A percentile compares a stretch with the other conserved stretches of the same genome.
Conservation (phyloP, 1,284 basidiomycete species). For the Ustilago curta region DNA sequence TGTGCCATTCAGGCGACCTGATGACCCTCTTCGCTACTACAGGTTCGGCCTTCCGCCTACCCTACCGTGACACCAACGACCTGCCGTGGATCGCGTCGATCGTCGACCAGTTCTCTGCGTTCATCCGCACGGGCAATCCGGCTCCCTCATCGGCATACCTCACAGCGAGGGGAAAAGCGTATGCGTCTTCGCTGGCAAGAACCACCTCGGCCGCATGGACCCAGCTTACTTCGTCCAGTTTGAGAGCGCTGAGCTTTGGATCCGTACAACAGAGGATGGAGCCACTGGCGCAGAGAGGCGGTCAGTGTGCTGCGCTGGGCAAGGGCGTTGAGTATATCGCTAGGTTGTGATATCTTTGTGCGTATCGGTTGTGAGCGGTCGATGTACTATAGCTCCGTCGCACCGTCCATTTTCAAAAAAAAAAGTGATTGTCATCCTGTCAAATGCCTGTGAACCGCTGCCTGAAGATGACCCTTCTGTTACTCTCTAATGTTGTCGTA, state of each 20-base stretch:
- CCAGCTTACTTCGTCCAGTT: slow-evolving; percentile 10
- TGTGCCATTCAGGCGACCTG: slow-evolving; percentile 52
- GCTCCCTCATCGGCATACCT: slow-evolving; percentile 25
- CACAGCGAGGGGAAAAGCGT: slow-evolving; percentile 28
- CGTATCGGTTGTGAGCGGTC: no score
- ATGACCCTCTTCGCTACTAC: slow-evolving; percentile 42
- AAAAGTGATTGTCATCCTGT: neutral
- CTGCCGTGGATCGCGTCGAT: slow-evolving; percentile 36
- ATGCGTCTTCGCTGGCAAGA: slow-evolving; percentile 26
- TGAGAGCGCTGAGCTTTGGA: slow-evolving; percentile 36
- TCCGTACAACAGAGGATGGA: slow-evolving; percentile 39
- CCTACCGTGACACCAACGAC: slow-evolving; percentile 38
- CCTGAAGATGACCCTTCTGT: no score
- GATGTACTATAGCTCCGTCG: neutral
- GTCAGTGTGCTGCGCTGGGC: slow-evolving; percentile 49
- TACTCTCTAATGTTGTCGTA: no score
- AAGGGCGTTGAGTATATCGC: slow-evolving; percentile 39
- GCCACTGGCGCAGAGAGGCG: slow-evolving; percentile 28
- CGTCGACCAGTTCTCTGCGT: slow-evolving; percentile 43
- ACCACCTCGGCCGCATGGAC: slow-evolving; percentile 29
- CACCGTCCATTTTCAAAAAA: neutral
- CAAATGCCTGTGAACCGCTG: no score
- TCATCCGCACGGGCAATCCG: slow-evolving; percentile 41
- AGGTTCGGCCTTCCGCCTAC: slow-evolving; percentile 31
- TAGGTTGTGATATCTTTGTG: slow-evolving; percentile 12